phyloP scores from a whole-genome alignment of 805 yeast species.

The Schizosaccharomyces lindneri region DNA sequence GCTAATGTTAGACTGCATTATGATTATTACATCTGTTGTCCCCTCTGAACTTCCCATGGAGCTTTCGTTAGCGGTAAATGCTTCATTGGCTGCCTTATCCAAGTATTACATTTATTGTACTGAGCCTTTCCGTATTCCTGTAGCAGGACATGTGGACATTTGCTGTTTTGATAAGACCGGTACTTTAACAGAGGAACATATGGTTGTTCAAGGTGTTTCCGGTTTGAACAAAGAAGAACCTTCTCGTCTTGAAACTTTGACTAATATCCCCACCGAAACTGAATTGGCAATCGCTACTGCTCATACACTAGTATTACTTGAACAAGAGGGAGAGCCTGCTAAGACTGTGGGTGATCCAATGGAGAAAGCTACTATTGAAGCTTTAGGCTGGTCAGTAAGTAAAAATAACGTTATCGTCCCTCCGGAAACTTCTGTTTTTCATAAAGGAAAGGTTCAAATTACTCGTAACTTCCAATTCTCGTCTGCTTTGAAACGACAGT shows the following conservation, averaged over 20 bases:
- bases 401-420: conserved; percentile 19
- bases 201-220: conserved; percentile 88
- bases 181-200: conserved; percentile 88
- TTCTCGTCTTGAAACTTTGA: conserved; percentile 23
- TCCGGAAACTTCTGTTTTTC: conserved; percentile 1
- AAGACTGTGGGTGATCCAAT: conserved; percentile 87
- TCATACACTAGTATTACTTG: conserved; percentile 80
- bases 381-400: conserved; percentile 65
- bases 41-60: conserved; percentile 99
- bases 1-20: conserved; percentile 79
- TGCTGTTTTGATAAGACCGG: conserved; percentile 98
- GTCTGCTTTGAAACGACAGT: conserved; percentile 81
- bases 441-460: conserved; percentile 32
- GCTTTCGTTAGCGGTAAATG: conserved; percentile 90
- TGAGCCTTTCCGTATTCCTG: conserved; percentile 92
- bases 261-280: conserved; percentile 46
- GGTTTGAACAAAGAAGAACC: conserved; percentile 27
- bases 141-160: conserved; percentile 92
- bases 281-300: conserved; percentile 70
- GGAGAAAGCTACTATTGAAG: conserved; percentile 87
- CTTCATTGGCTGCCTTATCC: conserved; percentile 64
- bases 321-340: conserved; percentile 51
- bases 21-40: conserved; percentile 88
- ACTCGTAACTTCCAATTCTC: conserved; percentile 91
- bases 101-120: conserved; percentile 86